These are phyloP conservation scores for Discostella stelligeroides DNA, from an alignment of 108 stramenopile genomes.

Conservation along the genomic window DNA sequence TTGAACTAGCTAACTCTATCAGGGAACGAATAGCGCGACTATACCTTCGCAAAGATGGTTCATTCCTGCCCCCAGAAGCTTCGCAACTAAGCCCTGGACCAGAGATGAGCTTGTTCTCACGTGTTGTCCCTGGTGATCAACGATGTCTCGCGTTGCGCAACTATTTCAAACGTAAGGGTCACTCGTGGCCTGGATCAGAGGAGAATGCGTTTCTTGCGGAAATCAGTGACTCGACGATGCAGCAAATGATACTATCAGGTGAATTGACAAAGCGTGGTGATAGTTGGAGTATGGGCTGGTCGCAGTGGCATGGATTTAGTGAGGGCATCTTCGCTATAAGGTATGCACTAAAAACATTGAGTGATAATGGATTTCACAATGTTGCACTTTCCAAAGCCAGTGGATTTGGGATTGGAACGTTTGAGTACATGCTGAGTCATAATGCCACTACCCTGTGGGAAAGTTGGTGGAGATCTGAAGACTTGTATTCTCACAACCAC, in stretches of 20 bases:
- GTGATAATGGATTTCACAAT: slow-evolving; percentile 48
- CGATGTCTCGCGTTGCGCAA: slow-evolving; percentile 38
- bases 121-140: slow-evolving; percentile 42
- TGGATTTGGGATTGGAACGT: slow-evolving; percentile 50
- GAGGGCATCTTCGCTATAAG: slow-evolving; percentile 49
- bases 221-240: slow-evolving; percentile 1
- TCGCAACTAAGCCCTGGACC: slow-evolving; percentile 35
- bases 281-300: slow-evolving; percentile 48
- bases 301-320: slow-evolving; percentile 48
- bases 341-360: slow-evolving; percentile 48
- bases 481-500: slow-evolving; percentile 55
- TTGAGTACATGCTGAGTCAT: slow-evolving; percentile 49
- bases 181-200: slow-evolving; percentile 49
- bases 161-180: slow-evolving; percentile 41
- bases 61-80: slow-evolving; percentile 42
- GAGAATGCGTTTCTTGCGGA: slow-evolving; percentile 24
- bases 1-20: slow-evolving; percentile 20
- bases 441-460: slow-evolving; percentile 67
- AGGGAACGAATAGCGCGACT: slow-evolving; percentile 34
- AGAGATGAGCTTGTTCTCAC: slow-evolving; percentile 44
- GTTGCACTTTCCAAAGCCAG: slow-evolving; percentile 39
- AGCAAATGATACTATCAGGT: slow-evolving; percentile 35
- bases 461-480: slow-evolving; percentile 54
- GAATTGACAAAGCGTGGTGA: slow-evolving; percentile 34
- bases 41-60: slow-evolving; percentile 37